A percentile compares a stretch with the other conserved stretches of the same genome.
Conservation (phyloP, 331 rosid genomes). For the Pyrus hybrid region DNA sequence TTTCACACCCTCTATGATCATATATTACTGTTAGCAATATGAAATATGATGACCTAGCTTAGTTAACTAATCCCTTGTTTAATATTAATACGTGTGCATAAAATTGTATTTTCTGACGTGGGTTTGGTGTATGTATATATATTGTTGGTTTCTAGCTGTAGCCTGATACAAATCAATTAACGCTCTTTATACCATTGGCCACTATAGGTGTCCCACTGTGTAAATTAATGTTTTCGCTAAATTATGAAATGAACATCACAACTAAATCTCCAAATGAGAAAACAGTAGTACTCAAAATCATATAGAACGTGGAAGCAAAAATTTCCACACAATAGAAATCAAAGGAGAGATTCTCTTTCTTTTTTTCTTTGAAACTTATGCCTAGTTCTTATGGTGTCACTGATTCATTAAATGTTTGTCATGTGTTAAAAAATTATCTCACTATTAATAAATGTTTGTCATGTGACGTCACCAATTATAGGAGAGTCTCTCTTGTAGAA, state of each 20-base stretch:
- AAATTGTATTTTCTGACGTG: background rate
- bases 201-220: slow-evolving; percentile 8
- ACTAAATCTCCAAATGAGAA: background rate
- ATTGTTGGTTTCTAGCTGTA: background rate
- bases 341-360: too few relatives aligned
- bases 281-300: background rate
- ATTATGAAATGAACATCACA: slow-evolving; percentile 18
- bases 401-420: too few relatives aligned
- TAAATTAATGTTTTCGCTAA: background rate
- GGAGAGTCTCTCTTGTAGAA: too few relatives aligned
- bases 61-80: background rate
- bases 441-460: too few relatives aligned
- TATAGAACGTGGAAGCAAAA: background rate
- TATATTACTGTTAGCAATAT: too few relatives aligned
- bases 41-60: background rate
- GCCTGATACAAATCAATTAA: background rate
- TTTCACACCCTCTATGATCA: too few relatives aligned
- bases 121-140: background rate
- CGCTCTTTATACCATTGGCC: background rate
- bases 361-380: too few relatives aligned
- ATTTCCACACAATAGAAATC: background rate
- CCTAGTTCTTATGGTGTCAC: too few relatives aligned
- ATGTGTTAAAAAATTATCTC: too few relatives aligned
- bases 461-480: too few relatives aligned
- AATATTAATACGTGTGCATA: background rate